Evolutionary conservation across 169 alveolate species (phyloP), one percentile per base, ranked within the genome.

Genomic region (Plasmodium coatneyi): DNA sequence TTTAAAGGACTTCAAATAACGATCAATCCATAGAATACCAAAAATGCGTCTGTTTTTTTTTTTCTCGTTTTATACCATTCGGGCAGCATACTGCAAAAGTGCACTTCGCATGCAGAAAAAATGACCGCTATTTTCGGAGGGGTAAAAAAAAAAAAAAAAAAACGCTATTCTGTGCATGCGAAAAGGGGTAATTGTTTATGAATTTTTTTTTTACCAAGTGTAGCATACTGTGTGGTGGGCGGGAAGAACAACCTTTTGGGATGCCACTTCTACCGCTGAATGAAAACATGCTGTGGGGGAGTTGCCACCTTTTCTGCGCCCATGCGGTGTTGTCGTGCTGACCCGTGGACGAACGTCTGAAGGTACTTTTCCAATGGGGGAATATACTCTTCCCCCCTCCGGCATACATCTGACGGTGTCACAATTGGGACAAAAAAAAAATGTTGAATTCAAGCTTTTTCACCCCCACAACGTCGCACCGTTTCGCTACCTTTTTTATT

Each of bases 61-160:
- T 71, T n/a, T 32, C 30, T 43, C 19, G 0, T 25, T 72, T 19
- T 25, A 72, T 76, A 76, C 41, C 28, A 36, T 76, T 36, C 41
- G 41, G 49, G 30, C 25, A 76, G 56, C 79, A 81, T 22, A 81
- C 71, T 16, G 19, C 41, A 10, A 41, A 76, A n/a, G n/a, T 81
- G 89, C 89, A 81, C 89, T 81, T 28, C 14, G 70, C 22, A 81
- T 81, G 89, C 89, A 81, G 79, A 19, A 81, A 12, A 19, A 81
- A 12, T 81, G 56, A 30, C n/a, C 66, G 14, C 66, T 25, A 41
- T 25, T 39, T 78, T 78, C 52, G 9, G 10, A 78, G 84, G 52
- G 36, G 16, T 1, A 22, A 22, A 66, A n/a, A 60, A 60, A 56
- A 56, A 56, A 54, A 19, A 60, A 60, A n/a, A 60, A 56, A 56